Base-by-base conservation (phyloP, 1,284 basidiomycete genomes). In the Bjerkandera adusta region DNA sequence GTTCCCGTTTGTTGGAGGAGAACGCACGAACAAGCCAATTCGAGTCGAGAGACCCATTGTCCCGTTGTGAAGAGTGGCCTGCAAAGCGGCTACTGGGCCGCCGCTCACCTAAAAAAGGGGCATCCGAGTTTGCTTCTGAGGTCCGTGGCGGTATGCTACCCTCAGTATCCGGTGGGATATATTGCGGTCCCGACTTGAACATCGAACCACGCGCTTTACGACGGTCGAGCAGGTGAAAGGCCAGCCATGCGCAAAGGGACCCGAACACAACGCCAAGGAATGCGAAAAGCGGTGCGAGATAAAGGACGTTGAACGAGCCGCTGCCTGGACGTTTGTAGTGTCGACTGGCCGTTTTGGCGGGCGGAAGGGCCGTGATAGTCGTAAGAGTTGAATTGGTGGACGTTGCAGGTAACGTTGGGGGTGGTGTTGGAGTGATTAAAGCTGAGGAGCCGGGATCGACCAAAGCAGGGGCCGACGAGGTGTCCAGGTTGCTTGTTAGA, bases 211-310 rank as follows among this genome's bases (percentile, higher is more conserved):
- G 52, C 3, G 40, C 47, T 6, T 41, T 41, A 10, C 55, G 45
- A 1, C 51, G 51, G n/a, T 42, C 36, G 13, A 51, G 48, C 29
- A 57, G 61, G 27, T 60, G 60, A 46, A 63, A 46, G 8, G 58
- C 41, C 10, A 61, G 35, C 57, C 60, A 61, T 4, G 59, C 52
- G 1, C 45, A 48, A 13, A 66, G 55, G 15, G 57, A 57, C 22
- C 75, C 73, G 5, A 69, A 51, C 1, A 61, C 47, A 13, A 65
- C 52, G 15, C 71, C 74, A 4, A 70, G 54, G 1, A 65, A 46
- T 5, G 64, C 59, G 29, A 74, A 73, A 16, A 77, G 39, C 0
- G 75, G 71, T 1, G 66, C 51, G 24, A 76, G 66, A 34, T 68
- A 72, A 12, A 67, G 58, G 12, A 66, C 39, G 45, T 71, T 65